Evolutionary conservation across 2,329 filamentous ascomycete species (phyloP).

Genomic region (Didymella exigua): DNA sequence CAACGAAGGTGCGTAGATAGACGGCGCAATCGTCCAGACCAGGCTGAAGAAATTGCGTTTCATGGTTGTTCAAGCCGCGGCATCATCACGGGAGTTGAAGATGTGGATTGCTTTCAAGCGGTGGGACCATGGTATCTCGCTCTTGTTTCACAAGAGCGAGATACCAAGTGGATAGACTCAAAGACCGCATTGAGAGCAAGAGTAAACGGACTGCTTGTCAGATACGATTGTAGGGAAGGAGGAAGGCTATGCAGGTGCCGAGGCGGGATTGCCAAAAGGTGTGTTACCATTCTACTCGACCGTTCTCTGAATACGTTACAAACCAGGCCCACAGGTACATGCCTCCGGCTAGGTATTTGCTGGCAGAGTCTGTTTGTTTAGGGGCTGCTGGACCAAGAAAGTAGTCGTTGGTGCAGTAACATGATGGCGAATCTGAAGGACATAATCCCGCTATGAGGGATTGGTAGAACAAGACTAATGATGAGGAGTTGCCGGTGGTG

Average conservation of each 20-base stretch:
- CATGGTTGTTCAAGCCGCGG: background rate
- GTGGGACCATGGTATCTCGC: background rate
- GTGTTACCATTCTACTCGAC: background rate
- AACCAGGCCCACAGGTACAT: background rate
- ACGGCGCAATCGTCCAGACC: background rate
- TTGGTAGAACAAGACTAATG: background rate
- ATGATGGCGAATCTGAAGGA: background rate
- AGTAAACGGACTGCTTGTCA: background rate
- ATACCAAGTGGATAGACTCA: background rate
- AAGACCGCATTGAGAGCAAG: background rate
- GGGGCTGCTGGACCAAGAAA: background rate
- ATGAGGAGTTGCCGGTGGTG: background rate
- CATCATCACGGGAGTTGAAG: too few species aligned
- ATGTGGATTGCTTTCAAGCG: background rate
- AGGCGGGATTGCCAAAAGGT: background rate
- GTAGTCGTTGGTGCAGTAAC: background rate
- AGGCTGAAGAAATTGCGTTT: background rate
- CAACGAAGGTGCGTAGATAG: background rate
- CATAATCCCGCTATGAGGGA: background rate
- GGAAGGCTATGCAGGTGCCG: background rate
- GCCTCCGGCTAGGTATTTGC: background rate
- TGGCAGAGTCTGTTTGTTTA: background rate
- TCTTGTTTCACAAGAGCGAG: background rate
- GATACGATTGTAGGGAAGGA: background rate
- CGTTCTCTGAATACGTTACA: background rate